Percentiles rank a stretch among this genome's conserved stretches.
Conservation (phyloP, 768 basidiomycete genomes). For the Termitomyces sp. region DNA sequence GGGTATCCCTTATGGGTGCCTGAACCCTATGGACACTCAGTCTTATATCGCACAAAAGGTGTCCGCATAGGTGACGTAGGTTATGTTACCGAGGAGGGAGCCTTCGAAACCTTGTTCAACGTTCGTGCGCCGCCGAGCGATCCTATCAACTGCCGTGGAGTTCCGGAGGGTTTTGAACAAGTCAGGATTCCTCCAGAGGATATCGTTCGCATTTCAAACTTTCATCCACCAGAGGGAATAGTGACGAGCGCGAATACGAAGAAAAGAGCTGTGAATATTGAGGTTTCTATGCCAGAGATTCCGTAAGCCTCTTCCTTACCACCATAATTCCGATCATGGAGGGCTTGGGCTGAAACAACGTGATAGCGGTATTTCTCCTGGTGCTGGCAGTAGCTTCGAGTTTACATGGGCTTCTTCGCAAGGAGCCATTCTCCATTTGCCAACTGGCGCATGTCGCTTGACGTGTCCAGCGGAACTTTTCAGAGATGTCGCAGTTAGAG, state of each 20-base stretch:
- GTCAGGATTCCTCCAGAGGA: constrained; percentile 14
- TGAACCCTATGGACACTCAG: constrained; percentile 25
- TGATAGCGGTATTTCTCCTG: constrained; percentile 6
- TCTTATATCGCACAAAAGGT: constrained; percentile 20
- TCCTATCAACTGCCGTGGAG: constrained; percentile 18
- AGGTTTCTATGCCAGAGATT: constrained; percentile 10
- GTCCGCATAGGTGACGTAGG: constrained; percentile 25
- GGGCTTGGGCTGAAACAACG: neutral
- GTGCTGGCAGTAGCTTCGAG: constrained; percentile 8
- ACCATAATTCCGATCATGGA: neutral
- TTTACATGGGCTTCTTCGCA: constrained; percentile 17
- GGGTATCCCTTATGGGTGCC: constrained; percentile 34
- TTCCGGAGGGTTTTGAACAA: constrained; percentile 17
- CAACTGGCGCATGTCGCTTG: constrained; percentile 14
- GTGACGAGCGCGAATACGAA: constrained; percentile 11
- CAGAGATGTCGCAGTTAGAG: constrained; percentile 5
- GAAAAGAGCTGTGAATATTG: constrained; percentile 7
- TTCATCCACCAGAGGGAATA: constrained; percentile 6
- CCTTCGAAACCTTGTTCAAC: constrained; percentile 22
- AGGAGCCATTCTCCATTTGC: constrained; percentile 16
- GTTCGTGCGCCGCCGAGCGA: constrained; percentile 16
- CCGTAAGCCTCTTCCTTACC: neutral
- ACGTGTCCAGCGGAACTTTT: constrained; percentile 14
- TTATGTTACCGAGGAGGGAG: constrained; percentile 22
- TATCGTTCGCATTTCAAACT: constrained; percentile 13